These are phyloP conservation scores for Leptographium radiaticola DNA, from an alignment of 2,329 filamentous ascomycete genomes.

Conservation along the genomic window DNA sequence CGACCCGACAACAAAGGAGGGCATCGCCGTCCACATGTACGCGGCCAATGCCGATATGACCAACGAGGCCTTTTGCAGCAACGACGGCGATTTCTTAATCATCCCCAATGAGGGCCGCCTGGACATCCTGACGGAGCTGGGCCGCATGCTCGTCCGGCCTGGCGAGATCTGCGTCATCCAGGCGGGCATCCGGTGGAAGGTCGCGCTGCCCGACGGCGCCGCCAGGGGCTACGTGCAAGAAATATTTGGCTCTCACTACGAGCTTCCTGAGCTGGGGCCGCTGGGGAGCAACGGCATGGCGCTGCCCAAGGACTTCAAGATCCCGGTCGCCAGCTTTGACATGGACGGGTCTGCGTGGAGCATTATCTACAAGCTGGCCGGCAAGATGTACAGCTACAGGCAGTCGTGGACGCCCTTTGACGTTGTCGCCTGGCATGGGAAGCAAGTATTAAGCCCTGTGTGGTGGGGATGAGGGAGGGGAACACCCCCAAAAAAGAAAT, in stretches of 20 bases:
- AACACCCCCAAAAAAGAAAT: no score
- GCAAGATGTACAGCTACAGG: constrained; percentile 44
- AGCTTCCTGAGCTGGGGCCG: constrained; percentile 53
- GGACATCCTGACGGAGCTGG: constrained; percentile 56
- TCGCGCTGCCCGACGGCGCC: constrained; percentile 29
- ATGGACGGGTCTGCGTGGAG: constrained; percentile 23
- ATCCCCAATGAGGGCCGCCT: constrained; percentile 41
- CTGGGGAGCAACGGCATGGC: constrained; percentile 54
- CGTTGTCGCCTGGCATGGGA: constrained; percentile 69
- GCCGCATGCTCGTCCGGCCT: constrained; percentile 40
- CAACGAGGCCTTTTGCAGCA: constrained; percentile 33
- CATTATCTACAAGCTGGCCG: constrained; percentile 49
- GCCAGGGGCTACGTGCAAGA: constrained; percentile 50
- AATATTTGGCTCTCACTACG: constrained; percentile 50
- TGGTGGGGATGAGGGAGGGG: no score
- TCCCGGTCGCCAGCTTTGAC: constrained; percentile 46
- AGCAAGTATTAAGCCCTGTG: constrained; percentile 13
- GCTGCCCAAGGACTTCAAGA: constrained; percentile 51
- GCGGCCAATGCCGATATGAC: constrained; percentile 32
- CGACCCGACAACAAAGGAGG: constrained; percentile 33
- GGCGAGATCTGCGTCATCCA: constrained; percentile 55
- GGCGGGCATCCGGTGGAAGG: constrained; percentile 50
- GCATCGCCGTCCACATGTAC: constrained; percentile 34
- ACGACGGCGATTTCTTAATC: constrained; percentile 39
- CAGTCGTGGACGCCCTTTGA: constrained; percentile 54